Evolutionary conservation across 1,284 basidiomycete genomes (phyloP).

Genomic region (Tremellales sp.): DNA sequence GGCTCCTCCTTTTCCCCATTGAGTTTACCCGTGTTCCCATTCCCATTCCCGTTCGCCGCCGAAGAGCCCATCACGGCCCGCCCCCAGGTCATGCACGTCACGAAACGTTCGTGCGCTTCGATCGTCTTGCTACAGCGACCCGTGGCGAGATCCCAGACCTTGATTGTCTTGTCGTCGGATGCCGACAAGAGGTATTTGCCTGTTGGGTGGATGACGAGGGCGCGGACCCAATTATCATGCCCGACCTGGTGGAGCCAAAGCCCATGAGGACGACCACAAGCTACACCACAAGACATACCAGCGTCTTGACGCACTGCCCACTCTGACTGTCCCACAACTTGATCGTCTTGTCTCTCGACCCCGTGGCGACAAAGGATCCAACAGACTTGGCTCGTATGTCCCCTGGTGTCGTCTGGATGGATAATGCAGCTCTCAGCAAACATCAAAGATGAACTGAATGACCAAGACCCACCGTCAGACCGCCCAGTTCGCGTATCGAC

Average conservation of each 20-base stretch:
- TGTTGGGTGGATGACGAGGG: constrained; percentile 75
- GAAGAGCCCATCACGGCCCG: constrained; percentile 54
- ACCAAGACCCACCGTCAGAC: constrained; percentile 57
- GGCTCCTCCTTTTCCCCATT: constrained; percentile 50
- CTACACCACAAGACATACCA: constrained; percentile 53
- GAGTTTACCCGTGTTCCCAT: constrained; percentile 12
- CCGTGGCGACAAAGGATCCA: constrained; percentile 68
- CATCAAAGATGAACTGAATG: background rate
- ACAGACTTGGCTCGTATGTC: constrained; percentile 48
- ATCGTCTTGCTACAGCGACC: constrained; percentile 74
- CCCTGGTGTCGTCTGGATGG: constrained; percentile 24
- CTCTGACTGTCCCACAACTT: constrained; percentile 77
- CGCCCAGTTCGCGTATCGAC: constrained; percentile 71
- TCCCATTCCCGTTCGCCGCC: constrained; percentile 54
- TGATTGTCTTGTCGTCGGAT: constrained; percentile 85
- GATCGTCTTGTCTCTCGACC: constrained; percentile 82
- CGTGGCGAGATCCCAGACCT: constrained; percentile 79
- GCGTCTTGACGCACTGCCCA: constrained; percentile 66
- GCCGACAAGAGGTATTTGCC: constrained; percentile 83
- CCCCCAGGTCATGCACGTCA: constrained; percentile 77
- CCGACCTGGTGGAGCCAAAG: constrained; percentile 60
- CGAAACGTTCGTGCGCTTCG: constrained; percentile 82
- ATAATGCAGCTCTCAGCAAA: constrained; percentile 1
- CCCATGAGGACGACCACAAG: too few species aligned
- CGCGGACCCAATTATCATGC: constrained; percentile 81